These are phyloP conservation scores for Psophocarpus tetragonolobus DNA, from an alignment of 306 rosid genomes.

Conservation along the genomic window DNA sequence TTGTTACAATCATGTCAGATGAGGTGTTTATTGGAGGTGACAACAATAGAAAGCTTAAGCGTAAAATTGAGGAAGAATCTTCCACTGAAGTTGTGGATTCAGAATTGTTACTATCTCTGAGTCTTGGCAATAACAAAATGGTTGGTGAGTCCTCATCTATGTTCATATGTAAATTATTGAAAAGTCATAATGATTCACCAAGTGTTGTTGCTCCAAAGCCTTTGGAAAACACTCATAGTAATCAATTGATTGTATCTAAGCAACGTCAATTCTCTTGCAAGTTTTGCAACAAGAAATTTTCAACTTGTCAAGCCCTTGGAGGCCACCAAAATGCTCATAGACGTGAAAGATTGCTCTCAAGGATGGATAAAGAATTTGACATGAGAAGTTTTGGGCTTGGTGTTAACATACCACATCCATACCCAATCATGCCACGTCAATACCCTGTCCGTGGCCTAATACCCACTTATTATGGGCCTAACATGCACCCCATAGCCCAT, in stretches of 20 bases:
- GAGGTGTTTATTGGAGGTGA: background rate
- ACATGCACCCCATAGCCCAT: background rate
- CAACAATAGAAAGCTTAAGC: background rate
- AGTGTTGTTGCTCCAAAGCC: background rate
- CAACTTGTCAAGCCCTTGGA: conserved; percentile 57
- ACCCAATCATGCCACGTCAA: background rate
- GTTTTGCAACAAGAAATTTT: conserved; percentile 35
- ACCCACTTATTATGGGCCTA: background rate
- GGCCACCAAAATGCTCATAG: conserved; percentile 83
- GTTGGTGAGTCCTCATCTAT: background rate
- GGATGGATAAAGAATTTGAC: background rate
- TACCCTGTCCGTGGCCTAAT: background rate
- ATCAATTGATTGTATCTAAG: background rate
- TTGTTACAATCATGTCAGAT: background rate
- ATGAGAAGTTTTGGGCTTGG: background rate
- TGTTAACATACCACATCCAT: background rate
- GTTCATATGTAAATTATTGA: background rate
- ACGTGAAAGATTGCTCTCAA: conserved; percentile 53
- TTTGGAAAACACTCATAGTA: background rate
- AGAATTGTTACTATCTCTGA: background rate
- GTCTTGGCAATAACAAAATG: background rate
- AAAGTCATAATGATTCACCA: background rate
- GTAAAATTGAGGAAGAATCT: background rate
- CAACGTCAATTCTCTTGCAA: conserved; percentile 1
- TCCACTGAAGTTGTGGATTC: background rate